These are phyloP conservation scores for Plantago coronopus DNA, from an alignment of 305 asterid genomes.

Conservation along the genomic window DNA sequence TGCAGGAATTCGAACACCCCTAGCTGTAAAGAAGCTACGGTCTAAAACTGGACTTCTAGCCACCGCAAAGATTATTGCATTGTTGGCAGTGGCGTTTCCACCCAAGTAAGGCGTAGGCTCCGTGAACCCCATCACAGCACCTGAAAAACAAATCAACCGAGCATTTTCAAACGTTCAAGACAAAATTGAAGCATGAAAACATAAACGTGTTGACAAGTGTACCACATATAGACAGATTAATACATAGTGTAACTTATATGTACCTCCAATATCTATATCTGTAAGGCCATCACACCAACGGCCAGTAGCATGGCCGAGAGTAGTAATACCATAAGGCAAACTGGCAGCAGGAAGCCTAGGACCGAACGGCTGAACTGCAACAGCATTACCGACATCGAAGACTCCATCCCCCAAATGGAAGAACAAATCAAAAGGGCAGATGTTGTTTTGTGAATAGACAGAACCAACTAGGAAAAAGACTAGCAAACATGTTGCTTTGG, in stretches of 20 bases:
- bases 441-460: neutral
- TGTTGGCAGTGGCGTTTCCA: neutral
- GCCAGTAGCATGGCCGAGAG: neutral
- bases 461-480: neutral
- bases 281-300: conserved; percentile 14
- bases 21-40: neutral
- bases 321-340: conserved; percentile 7
- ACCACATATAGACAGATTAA: neutral
- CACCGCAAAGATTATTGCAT: conserved; percentile 8
- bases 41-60: conserved; percentile 16
- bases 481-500: neutral
- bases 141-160: neutral
- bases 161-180: neutral
- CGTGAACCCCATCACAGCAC: conserved; percentile 1
- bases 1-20: neutral
- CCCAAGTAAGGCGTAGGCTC: conserved; percentile 1
- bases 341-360: neutral
- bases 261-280: conserved; percentile 16
- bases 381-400: conserved; percentile 9
- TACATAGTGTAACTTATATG: neutral
- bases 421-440: conserved; percentile 6
- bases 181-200: neutral
- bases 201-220: neutral
- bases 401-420: conserved; percentile 16
- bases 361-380: neutral